A percentile compares a stretch with the other conserved stretches of the same genome.
Conservation (phyloP, 768 basidiomycete species). For the Pleurotus tuoliensis region DNA sequence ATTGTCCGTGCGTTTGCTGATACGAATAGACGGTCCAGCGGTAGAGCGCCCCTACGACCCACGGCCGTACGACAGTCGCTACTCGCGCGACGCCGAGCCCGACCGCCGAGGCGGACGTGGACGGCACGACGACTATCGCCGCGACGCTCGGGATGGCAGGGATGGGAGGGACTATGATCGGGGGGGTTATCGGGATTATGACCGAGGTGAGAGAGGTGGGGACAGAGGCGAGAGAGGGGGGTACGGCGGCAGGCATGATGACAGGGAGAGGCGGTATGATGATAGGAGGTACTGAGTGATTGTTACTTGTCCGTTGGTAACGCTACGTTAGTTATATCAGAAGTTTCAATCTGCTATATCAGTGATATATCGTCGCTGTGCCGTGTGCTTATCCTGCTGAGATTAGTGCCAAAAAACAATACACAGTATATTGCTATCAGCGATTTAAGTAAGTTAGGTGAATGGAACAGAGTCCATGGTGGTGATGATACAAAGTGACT, state of each 20-base stretch:
- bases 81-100: slow-evolving; percentile 51
- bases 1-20: slow-evolving; percentile 7
- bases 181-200: slow-evolving; percentile 36
- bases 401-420: too few relatives aligned
- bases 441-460: too few relatives aligned
- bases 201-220: slow-evolving; percentile 18
- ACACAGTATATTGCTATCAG: too few relatives aligned
- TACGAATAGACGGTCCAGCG: slow-evolving; percentile 18
- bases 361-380: too few relatives aligned
- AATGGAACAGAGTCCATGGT: too few relatives aligned
- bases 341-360: too few relatives aligned
- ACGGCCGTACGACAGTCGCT: slow-evolving; percentile 87
- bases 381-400: too few relatives aligned
- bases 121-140: slow-evolving; percentile 34
- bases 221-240: slow-evolving; percentile 16
- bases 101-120: slow-evolving; percentile 24
- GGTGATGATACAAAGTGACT: too few relatives aligned
- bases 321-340: too few relatives aligned
- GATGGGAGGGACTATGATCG: slow-evolving; percentile 30
- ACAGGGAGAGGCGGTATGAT: slow-evolving; percentile 11
- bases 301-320: too few relatives aligned
- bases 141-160: slow-evolving; percentile 37
- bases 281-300: slow-evolving; percentile 12
- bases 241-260: slow-evolving; percentile 23
- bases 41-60: slow-evolving; percentile 90